A percentile compares a stretch with the other conserved stretches of the same genome.
These are phyloP conservation scores for Stentor roeselii DNA, from an alignment of 73 alveolate species.

Conservation along the genomic window DNA sequence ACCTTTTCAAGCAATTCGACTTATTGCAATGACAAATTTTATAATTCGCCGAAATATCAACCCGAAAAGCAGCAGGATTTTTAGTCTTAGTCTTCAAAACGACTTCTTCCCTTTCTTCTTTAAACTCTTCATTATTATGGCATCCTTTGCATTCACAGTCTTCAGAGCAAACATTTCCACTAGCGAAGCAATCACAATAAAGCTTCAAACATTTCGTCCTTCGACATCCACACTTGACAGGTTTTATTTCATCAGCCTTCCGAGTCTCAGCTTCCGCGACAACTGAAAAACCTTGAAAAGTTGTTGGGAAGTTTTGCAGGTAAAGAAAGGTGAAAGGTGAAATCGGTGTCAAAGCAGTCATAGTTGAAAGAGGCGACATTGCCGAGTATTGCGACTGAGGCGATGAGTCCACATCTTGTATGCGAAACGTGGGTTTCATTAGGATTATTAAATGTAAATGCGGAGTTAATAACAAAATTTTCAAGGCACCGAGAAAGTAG, in stretches of 20 bases:
- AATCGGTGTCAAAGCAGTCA: neutral
- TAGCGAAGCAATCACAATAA: slow-evolving; percentile 74
- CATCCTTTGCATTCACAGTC: slow-evolving; percentile 65
- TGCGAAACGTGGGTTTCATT: too few species aligned
- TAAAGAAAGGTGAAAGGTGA: neutral
- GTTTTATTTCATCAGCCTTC: slow-evolving; percentile 4
- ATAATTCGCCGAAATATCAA: slow-evolving; percentile 34
- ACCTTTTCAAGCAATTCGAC: slow-evolving; percentile 85
- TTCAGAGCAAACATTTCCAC: slow-evolving; percentile 56
- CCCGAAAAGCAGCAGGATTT: slow-evolving; percentile 64
- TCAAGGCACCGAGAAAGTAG: too few species aligned
- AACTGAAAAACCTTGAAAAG: neutral
- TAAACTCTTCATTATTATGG: slow-evolving; percentile 54
- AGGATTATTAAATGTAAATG: too few species aligned
- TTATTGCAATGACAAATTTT: slow-evolving; percentile 90
- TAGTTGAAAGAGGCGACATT: neutral
- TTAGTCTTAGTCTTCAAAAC: slow-evolving; percentile 40
- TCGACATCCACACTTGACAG: slow-evolving; percentile 57
- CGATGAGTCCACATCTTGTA: neutral
- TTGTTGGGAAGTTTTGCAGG: neutral
- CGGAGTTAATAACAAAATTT: too few species aligned
- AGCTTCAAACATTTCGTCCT: slow-evolving; percentile 69
- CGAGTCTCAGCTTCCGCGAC: neutral
- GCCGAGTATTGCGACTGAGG: too few species aligned
- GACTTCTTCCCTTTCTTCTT: slow-evolving; percentile 36